Percentiles rank a stretch among this genome's conserved stretches.
Evolutionary conservation across 2,329 filamentous ascomycete genomes (phyloP).

Genomic region (Calonectria pteridis): DNA sequence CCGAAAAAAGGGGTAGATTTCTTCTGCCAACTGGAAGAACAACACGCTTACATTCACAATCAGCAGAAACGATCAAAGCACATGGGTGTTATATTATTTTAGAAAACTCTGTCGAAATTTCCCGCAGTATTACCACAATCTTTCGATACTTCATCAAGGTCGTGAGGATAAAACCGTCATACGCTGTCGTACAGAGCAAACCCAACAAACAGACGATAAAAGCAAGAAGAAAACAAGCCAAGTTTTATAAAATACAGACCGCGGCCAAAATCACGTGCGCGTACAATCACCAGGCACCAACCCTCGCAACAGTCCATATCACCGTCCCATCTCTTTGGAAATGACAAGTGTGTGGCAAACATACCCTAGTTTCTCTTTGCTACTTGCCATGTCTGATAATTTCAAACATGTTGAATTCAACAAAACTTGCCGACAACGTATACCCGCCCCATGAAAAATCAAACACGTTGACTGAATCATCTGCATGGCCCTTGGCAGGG

Average conservation of each 20-base stretch:
- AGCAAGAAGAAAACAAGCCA: neutral
- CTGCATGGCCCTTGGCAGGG: neutral
- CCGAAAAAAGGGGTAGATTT: neutral
- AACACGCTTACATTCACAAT: neutral
- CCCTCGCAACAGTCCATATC: neutral
- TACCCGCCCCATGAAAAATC: neutral
- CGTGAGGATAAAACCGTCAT: constrained; percentile 12
- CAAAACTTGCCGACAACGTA: neutral
- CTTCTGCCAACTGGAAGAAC: neutral
- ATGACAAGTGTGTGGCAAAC: neutral
- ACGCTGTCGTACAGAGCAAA: neutral
- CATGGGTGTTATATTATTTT: neutral
- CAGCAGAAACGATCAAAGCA: neutral
- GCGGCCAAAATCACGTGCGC: neutral
- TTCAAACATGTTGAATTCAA: neutral
- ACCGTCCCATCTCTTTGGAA: neutral
- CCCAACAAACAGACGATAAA: neutral
- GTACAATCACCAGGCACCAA: neutral
- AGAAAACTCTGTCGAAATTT: neutral
- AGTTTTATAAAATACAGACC: neutral
- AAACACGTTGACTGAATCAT: neutral
- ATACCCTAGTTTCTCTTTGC: neutral
- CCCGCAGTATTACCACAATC: neutral
- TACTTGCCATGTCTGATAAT: neutral
- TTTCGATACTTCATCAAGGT: neutral